phyloP scores from a whole-genome alignment of 371 early-diverging fungal species.

The Actinomucor elegans region DNA sequence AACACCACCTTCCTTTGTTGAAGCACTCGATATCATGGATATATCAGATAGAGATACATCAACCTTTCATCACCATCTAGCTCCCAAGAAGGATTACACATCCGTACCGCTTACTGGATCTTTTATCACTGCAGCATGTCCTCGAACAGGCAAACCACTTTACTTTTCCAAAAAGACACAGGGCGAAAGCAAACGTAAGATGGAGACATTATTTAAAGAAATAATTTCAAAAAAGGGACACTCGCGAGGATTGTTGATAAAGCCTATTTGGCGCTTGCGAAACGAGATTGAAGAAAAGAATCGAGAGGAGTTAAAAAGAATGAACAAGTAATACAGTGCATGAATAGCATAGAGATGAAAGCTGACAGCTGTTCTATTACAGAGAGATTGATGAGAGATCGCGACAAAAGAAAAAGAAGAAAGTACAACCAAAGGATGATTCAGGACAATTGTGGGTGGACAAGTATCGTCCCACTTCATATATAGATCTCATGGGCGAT shows the following conservation, averaged over 20 bases:
- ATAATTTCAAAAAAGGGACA: constrained; percentile 4
- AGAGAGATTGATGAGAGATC: constrained; percentile 36
- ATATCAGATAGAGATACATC: too few species aligned
- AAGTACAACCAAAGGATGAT: constrained; percentile 14
- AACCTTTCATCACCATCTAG: too few species aligned
- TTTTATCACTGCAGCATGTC: constrained; percentile 26
- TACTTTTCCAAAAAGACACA: constrained; percentile 46
- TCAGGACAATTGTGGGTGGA: constrained; percentile 78
- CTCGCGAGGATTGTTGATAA: constrained; percentile 16
- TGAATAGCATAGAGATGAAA: too few species aligned
- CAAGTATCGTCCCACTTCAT: constrained; percentile 83
- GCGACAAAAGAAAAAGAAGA: constrained; percentile 34
- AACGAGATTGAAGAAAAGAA: constrained; percentile 20
- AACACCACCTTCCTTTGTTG: background rate
- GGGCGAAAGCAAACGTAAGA: constrained; percentile 9
- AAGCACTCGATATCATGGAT: constrained; percentile 12
- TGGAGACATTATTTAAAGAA: background rate
- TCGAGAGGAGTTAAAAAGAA: constrained; percentile 10
- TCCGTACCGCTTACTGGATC: constrained; percentile 18
- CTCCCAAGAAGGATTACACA: constrained; percentile 23
- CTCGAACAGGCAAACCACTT: constrained; percentile 41
- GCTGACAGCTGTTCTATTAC: too few species aligned
- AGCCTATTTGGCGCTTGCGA: constrained; percentile 34
- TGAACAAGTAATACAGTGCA: constrained; percentile 15
- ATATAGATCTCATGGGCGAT: constrained; percentile 92